Base-by-base conservation (phyloP, 2,329 filamentous ascomycete genomes). In the Hawksworthiomyces lignivorus region DNA sequence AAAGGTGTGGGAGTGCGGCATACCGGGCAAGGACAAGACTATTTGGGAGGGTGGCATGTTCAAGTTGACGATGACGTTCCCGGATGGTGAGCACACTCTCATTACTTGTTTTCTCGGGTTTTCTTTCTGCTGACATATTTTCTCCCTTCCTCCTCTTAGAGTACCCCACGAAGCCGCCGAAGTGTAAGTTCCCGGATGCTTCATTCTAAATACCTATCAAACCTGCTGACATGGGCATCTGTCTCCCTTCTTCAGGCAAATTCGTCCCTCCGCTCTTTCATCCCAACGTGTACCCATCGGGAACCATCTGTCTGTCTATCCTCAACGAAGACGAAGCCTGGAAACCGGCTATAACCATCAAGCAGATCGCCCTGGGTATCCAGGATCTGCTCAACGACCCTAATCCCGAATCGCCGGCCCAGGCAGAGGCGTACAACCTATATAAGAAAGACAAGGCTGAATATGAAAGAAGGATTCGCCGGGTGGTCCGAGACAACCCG, bases 341-440 rank as follows among this genome's bases (percentile, higher is more conserved):
- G 92, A 94, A 94, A 63, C 94, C 92, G 1, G 90, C 92, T 7
- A 98, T 98, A 57, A 98, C 92, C 0, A 87, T 98, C 62, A 97
- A 96, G 67, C 88, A 97, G 65, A 97, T 98, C 50, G 76, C 97
- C 6, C 75, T 97, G 1, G 92, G 92, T 36, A 94, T 98, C 44
- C 92, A 98, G 63, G 90, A 94, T 55, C 77, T 98, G 2, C 80
- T 98, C 30, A 84, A 98, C 61, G 90, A 96, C 56, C 92, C 94
- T 14, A 98, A 98, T 59, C 92, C 90, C 4, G 92, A 98, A 38
- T 95, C 88, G 2, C 92, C 92, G 0, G 92, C 92, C 0, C 92
- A 98, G 63, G 90, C 92, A 3, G 92, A 98, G 53, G 94, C 92
- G 1, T 98, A 97, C 68, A 95, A 95, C 56, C 72, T 98, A 10